phyloP scores from a whole-genome alignment of 1,139 yeast genomes.

The Yamadazyma spencermartinsiae region DNA sequence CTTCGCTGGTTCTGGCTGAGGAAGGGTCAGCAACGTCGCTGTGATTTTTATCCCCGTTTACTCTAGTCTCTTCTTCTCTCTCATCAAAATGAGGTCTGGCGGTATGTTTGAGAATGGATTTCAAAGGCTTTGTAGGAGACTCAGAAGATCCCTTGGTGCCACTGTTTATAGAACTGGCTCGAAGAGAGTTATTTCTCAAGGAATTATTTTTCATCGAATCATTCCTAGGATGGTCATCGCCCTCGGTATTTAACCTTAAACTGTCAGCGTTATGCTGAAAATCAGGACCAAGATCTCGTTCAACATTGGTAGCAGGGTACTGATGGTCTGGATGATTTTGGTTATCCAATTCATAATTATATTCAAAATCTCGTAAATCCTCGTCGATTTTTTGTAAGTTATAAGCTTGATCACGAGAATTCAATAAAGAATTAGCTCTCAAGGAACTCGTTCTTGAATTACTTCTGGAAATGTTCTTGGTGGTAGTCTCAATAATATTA shows the following conservation, averaged over 20 bases:
- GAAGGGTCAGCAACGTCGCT: slow-evolving; percentile 1
- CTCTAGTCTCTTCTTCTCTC: slow-evolving; percentile 1
- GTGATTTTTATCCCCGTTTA: background rate
- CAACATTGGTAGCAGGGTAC: background rate
- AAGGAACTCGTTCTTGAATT: slow-evolving; percentile 38
- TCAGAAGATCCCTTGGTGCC: slow-evolving; percentile 2
- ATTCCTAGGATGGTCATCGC: slow-evolving; percentile 1
- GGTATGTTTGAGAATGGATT: slow-evolving; percentile 37
- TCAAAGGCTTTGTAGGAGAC: slow-evolving; percentile 28
- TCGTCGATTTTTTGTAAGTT: slow-evolving; percentile 46
- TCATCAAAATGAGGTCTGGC: slow-evolving; percentile 17
- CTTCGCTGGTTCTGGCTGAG: background rate
- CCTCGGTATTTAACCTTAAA: slow-evolving; percentile 11
- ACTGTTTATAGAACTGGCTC: slow-evolving; percentile 4
- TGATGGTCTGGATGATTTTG: slow-evolving; percentile 1
- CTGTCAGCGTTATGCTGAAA: slow-evolving; percentile 10
- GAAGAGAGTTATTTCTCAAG: slow-evolving; percentile 9
- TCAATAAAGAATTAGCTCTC: slow-evolving; percentile 24
- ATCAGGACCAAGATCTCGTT: slow-evolving; percentile 7
- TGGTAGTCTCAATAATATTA: slow-evolving; percentile 45
- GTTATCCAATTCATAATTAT: slow-evolving; percentile 37
- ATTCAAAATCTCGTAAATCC: slow-evolving; percentile 46
- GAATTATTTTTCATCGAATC: background rate
- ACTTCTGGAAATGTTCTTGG: slow-evolving; percentile 42
- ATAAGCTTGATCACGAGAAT: slow-evolving; percentile 18